Conservation (phyloP, 2,329 filamentous ascomycete genomes). For the Penicillium sp. region DNA sequence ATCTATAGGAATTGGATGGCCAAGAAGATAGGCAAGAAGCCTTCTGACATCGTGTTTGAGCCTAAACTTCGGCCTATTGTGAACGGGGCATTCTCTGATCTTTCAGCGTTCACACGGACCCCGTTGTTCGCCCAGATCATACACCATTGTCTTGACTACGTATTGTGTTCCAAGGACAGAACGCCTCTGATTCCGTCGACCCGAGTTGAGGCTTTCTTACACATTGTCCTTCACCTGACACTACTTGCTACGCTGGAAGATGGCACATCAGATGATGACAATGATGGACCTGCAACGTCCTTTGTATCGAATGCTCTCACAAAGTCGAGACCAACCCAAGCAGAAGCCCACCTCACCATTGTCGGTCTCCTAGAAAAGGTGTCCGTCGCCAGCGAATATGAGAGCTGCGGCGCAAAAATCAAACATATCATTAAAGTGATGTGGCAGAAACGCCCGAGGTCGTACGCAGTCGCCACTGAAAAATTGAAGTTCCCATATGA, state of each 20-base stretch:
- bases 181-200: constrained; percentile 75
- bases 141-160: constrained; percentile 81
- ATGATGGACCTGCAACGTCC: constrained; percentile 52
- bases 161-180: constrained; percentile 63
- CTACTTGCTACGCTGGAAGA: constrained; percentile 86
- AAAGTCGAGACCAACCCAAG: constrained; percentile 50
- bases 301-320: constrained; percentile 71
- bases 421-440: constrained; percentile 77
- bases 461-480: constrained; percentile 66
- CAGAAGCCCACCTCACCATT: constrained; percentile 43
- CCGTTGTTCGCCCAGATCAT: constrained; percentile 86
- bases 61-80: constrained; percentile 73
- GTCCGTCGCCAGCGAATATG: constrained; percentile 67
- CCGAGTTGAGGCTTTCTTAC: constrained; percentile 83
- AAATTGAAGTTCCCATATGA: constrained; percentile 63
- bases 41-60: constrained; percentile 85
- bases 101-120: constrained; percentile 77
- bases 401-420: constrained; percentile 80
- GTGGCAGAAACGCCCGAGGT: constrained; percentile 72
- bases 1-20: constrained; percentile 84
- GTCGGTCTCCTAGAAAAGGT: constrained; percentile 52
- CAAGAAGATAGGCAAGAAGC: constrained; percentile 75
- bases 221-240: constrained; percentile 83
- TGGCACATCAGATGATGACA: constrained; percentile 53
- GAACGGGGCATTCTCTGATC: constrained; percentile 69